Evolutionary conservation across 2,329 filamentous ascomycete genomes (phyloP).

Genomic region (Colletotrichum caudatum): DNA sequence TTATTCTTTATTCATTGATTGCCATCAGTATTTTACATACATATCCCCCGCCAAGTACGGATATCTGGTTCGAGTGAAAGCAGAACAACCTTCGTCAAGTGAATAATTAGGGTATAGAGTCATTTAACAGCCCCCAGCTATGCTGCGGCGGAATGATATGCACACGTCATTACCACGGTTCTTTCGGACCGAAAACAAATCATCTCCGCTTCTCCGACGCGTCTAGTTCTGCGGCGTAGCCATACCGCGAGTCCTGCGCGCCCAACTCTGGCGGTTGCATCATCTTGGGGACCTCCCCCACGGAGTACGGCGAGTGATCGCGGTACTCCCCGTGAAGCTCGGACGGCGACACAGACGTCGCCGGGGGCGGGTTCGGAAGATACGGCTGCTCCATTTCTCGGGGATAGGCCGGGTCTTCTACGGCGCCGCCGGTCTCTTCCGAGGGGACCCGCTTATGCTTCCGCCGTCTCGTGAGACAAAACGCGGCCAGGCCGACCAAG

Average conservation of each 20-base stretch:
- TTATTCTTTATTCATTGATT: not conserved
- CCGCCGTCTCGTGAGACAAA: constrained; percentile 56
- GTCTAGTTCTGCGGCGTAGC: constrained; percentile 36
- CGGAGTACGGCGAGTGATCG: constrained; percentile 13
- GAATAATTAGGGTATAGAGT: not conserved
- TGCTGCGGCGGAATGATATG: not conserved
- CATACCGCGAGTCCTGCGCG: constrained; percentile 14
- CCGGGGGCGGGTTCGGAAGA: constrained; percentile 17
- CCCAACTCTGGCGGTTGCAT: constrained; percentile 29
- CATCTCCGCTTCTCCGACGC: constrained; percentile 26
- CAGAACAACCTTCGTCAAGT: not conserved
- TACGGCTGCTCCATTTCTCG: constrained; percentile 21
- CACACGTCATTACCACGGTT: not conserved
- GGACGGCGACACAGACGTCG: constrained; percentile 26
- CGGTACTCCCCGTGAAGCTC: constrained; percentile 22
- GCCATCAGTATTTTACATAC: not conserved
- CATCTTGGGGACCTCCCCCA: constrained; percentile 26
- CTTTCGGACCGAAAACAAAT: not conserved
- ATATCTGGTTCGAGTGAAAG: not conserved
- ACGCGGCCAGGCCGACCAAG: constrained; percentile 55
- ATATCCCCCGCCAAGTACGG: not conserved
- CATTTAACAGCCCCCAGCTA: not conserved
- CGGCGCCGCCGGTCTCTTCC: constrained; percentile 25
- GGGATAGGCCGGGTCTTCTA: constrained; percentile 31
- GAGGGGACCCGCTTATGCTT: constrained; percentile 48